phyloP scores from a whole-genome alignment of 345 rosid genomes.

The Arabis alpina region DNA sequence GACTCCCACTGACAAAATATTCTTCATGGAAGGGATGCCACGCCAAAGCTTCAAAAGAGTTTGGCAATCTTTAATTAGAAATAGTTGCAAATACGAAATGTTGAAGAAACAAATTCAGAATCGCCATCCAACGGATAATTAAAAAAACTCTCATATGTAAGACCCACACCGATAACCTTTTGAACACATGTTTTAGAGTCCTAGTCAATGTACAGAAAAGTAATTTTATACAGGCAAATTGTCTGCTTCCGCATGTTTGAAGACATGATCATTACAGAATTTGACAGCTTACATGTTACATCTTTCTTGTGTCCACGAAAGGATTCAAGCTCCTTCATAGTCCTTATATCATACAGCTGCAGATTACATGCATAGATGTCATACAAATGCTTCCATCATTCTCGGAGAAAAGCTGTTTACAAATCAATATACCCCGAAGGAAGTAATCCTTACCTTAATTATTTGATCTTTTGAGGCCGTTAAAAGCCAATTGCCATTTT shows the following conservation, averaged over 20 bases:
- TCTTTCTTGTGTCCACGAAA: slow-evolving; percentile 95
- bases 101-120: slow-evolving; percentile 7
- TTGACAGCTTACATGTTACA: slow-evolving; percentile 74
- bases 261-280: slow-evolving; percentile 30
- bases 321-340: slow-evolving; percentile 99
- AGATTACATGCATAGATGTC: slow-evolving; percentile 33
- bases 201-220: slow-evolving; percentile 16
- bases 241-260: slow-evolving; percentile 11
- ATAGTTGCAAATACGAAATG: slow-evolving; percentile 23
- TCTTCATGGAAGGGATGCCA: slow-evolving; percentile 99
- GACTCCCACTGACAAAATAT: slow-evolving; percentile 96
- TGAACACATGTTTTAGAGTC: neutral
- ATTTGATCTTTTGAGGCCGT: slow-evolving; percentile 98
- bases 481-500: slow-evolving; percentile 97
- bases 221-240: neutral
- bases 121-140: neutral
- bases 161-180: neutral
- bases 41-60: slow-evolving; percentile 68
- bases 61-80: slow-evolving; percentile 17
- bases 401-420: neutral
- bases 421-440: slow-evolving; percentile 6
- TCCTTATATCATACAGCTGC: slow-evolving; percentile 95
- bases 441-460: slow-evolving; percentile 63
- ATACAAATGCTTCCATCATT: slow-evolving; percentile 13
- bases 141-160: slow-evolving; percentile 7